Evolutionary conservation across 2,329 filamentous ascomycete species (phyloP).

Genomic region (Diaporthe vexans): DNA sequence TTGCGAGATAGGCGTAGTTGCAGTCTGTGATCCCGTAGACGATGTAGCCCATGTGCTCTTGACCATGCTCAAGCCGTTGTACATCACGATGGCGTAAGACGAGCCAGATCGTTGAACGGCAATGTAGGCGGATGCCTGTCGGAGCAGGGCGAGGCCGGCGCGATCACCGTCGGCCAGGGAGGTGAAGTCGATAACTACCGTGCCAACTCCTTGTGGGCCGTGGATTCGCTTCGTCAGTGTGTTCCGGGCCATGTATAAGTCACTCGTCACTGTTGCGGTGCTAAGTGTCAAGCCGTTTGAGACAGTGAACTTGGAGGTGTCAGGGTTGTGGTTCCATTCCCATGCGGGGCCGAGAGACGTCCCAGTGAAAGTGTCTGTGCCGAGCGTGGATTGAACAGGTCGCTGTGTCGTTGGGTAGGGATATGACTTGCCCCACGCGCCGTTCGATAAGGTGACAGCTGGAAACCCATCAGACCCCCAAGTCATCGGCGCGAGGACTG

Average conservation of each 20-base stretch:
- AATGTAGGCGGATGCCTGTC: constrained; percentile 67
- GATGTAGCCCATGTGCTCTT: constrained; percentile 52
- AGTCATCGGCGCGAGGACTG: background rate
- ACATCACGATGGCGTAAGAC: constrained; percentile 48
- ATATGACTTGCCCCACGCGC: background rate
- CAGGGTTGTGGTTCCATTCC: constrained; percentile 76
- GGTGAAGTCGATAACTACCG: constrained; percentile 63
- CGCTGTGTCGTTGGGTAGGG: background rate
- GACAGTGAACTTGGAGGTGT: constrained; percentile 60
- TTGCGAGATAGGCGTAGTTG: constrained; percentile 40
- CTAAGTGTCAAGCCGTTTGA: constrained; percentile 60
- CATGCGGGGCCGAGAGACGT: constrained; percentile 59
- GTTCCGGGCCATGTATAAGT: constrained; percentile 63
- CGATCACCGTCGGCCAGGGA: constrained; percentile 66
- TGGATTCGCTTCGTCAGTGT: constrained; percentile 62
- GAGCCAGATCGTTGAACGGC: constrained; percentile 59
- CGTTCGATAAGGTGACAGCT: background rate
- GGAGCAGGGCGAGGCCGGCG: constrained; percentile 65
- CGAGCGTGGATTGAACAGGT: background rate
- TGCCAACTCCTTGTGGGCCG: constrained; percentile 61
- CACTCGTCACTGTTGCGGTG: constrained; percentile 65
- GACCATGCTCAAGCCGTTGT: constrained; percentile 48
- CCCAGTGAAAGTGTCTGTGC: constrained; percentile 39
- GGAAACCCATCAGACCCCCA: constrained; percentile 2
- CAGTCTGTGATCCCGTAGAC: constrained; percentile 48